Evolutionary conservation across 2,329 filamentous ascomycete genomes (phyloP), one percentile per base, ranked within the genome.

Genomic region (Sporothrix humicola): DNA sequence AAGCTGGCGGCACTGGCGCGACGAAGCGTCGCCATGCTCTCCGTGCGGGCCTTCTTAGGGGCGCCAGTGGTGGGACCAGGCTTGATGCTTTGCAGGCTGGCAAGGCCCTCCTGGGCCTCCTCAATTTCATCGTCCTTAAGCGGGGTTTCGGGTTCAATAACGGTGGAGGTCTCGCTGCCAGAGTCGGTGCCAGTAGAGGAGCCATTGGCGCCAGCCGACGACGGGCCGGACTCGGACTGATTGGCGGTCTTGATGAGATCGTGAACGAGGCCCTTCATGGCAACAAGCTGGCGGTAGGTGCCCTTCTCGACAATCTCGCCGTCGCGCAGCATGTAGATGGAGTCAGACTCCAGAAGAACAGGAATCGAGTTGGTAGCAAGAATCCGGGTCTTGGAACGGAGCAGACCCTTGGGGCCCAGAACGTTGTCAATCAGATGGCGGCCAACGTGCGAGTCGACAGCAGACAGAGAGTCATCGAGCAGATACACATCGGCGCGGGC

Each of bases 391-490:
- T 98, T 98, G 54, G 91, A 89, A 70, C 86, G 88, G 31, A 99
- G 87, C 7, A 99, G 85, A 77, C 96, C 96, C 75, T 91, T 92
- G 4, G 92, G 87, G 13, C 96, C 96, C 50, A 99, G 89, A 0
- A 99, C 96, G 76, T 96, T 93, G 80, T 98, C 93, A 78, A 98
- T 98, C 73, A 99, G 88, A 82, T 99, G 96, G 76, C 93, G 89
- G 69, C 96, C 96, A 74, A 99, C 96, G 80, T 99, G 96, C 76
- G 97, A 95, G 82, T 99, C 96, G n/a, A 99, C 96, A 0, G 97
- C 96, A 17, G 95, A 98, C 12, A 99, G 87, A 75, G 95, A 93
- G 80, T 99, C 96, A 77, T 99, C 96, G 12, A 99, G 87, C 13
- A 99, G 87, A 79, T 98, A 98, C 69, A 99, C 90, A 81, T 99